Evolutionary conservation across 805 yeast genomes (phyloP).

Genomic region (Yarrowia sp.): DNA sequence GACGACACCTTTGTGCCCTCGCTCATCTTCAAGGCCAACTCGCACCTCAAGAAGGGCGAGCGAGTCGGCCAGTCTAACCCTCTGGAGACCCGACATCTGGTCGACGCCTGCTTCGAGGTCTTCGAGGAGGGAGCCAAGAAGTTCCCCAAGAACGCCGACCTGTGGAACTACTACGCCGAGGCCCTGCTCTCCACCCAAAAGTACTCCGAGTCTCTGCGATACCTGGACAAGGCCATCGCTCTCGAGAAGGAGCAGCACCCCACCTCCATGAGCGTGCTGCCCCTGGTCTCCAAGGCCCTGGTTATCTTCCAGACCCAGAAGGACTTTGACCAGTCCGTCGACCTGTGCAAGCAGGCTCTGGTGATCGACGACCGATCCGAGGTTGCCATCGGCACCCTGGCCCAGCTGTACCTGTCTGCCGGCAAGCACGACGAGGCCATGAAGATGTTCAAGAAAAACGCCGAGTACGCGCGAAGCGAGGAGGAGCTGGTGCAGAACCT

Average conservation of each 20-base stretch:
- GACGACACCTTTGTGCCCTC: conserved; percentile 79
- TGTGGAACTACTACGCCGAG: conserved; percentile 95
- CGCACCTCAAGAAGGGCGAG: conserved; percentile 25
- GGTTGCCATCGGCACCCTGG: conserved; percentile 84
- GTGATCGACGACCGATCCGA: conserved; percentile 85
- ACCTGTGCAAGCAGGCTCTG: conserved; percentile 69
- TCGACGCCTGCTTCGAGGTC: conserved; percentile 21
- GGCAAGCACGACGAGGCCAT: conserved; percentile 82
- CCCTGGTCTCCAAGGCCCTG: conserved; percentile 86
- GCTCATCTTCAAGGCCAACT: conserved; percentile 26
- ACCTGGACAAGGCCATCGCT: conserved; percentile 82
- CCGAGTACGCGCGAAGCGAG: conserved; percentile 74
- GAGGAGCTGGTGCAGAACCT: conserved; percentile 89
- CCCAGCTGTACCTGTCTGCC: conserved; percentile 83
- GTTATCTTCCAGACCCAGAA: conserved; percentile 42
- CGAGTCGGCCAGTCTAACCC: conserved; percentile 17
- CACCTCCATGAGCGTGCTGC: conserved; percentile 81
- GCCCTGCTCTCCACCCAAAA: conserved; percentile 80
- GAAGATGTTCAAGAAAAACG: conserved; percentile 74
- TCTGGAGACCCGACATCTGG: conserved; percentile 5
- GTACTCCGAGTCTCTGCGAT: conserved; percentile 66
- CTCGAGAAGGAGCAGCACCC: conserved; percentile 58
- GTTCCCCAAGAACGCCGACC: conserved; percentile 86
- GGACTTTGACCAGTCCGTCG: conserved; percentile 57
- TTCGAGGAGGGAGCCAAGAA: conserved; percentile 42